Evolutionary conservation across 148 eudicot species (phyloP), one percentile per base, ranked within the genome.

Genomic region (Rhododendron henanense): DNA sequence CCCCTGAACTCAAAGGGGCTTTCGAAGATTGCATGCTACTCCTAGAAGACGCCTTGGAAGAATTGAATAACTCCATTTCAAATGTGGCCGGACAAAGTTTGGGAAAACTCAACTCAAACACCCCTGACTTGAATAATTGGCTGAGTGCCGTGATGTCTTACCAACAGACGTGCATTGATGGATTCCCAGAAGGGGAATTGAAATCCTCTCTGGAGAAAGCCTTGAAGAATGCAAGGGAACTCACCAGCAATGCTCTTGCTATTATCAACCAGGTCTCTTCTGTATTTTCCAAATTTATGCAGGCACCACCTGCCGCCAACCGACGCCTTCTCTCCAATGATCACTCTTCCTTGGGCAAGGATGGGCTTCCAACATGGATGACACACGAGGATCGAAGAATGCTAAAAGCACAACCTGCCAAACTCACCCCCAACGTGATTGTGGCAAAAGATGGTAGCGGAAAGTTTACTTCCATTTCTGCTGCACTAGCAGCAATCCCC

Each of bases 361-460:
- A 86, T 5, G 90, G 91, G 37, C 79, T 92, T 8, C 97, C 99
- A 2, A 69, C 74, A 9, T 96, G 99, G 99, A 85, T 96, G 77
- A 88, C 87, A 16, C 86, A 11, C 0, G 91, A 91, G 11, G 91
- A 90, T 55, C 85, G 98, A 9, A 92, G 93, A 50, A 89, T 94
- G 61, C 84, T 89, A 23, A 90, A 87, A 55, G 90, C 88, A 35
- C 59, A 89, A 3, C 85, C 88, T 3, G 87, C 79, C 7, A 88
- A 90, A 21, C 85, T 89, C 79, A 85, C 85, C 9, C 93, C 98
- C 5, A 90, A 95, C 53, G 84, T 88, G 21, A 91, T 86, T 0
- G 94, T 96, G 13, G 97, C 98, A 1, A 93, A 94, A 89, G 99
- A 95, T 89, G 98, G 98, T 3, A 94, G 93, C 74, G 99, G 98